Evolutionary conservation across 441 rosid species (phyloP).

Genomic region (Breynia disticha): DNA sequence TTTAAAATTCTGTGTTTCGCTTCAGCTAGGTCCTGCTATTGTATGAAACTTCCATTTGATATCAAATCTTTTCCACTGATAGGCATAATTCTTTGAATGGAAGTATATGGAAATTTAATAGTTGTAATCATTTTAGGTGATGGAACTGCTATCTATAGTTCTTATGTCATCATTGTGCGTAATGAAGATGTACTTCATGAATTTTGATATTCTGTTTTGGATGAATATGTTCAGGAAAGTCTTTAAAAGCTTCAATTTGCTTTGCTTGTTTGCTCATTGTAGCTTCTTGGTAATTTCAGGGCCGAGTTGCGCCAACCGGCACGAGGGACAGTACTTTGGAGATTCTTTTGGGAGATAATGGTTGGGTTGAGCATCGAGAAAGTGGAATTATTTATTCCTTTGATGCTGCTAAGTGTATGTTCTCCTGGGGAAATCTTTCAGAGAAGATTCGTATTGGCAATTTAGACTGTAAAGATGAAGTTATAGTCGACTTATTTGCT

Average conservation of each 20-base stretch:
- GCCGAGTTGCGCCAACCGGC: constrained; percentile 67
- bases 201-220: too few species aligned
- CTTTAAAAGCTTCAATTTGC: constrained; percentile 2
- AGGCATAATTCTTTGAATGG: too few species aligned
- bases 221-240: too few species aligned
- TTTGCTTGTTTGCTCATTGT: constrained; percentile 7
- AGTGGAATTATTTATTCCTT: constrained; percentile 81
- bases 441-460: constrained; percentile 91
- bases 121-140: too few species aligned
- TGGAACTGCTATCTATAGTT: too few species aligned
- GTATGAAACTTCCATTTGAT: too few species aligned
- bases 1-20: too few species aligned
- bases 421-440: constrained; percentile 95
- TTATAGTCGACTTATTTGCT: constrained; percentile 80
- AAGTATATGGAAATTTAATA: too few species aligned
- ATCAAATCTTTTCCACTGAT: too few species aligned
- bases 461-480: constrained; percentile 51
- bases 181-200: too few species aligned
- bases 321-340: constrained; percentile 79
- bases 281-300: constrained; percentile 34
- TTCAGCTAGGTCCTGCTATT: too few species aligned
- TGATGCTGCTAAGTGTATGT: constrained; percentile 90
- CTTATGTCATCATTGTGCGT: too few species aligned
- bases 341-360: constrained; percentile 73
- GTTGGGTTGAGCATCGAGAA: constrained; percentile 87